Base-by-base conservation (phyloP, 345 rosid species). In the Gossypium ekmanianum region DNA sequence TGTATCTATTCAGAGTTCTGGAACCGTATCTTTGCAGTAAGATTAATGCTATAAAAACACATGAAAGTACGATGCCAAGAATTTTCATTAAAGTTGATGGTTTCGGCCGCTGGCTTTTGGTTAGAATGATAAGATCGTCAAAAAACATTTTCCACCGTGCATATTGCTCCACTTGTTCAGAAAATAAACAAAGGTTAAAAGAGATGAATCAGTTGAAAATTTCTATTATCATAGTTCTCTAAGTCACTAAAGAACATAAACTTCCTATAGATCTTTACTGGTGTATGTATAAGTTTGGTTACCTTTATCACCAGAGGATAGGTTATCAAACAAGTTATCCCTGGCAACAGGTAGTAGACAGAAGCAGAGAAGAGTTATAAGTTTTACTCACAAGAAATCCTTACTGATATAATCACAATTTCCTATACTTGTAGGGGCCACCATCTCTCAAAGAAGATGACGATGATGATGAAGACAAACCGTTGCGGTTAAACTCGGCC, bases 391-490 rank as follows among this genome's bases (percentile, higher is more conserved):
- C 41, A 8, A 22, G 41, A 50, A 68, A 68, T 2, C 58, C 34
- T 50, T 26, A 14, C 22, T 4, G 14, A 12, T 51, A 63, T 75
- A 47, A 24, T 85, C 82, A 88, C 22, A 75, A 59, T 74, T 58
- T 87, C 71, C 80, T 78, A 29, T 56, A 76, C 73, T 79, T 82
- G 74, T 77, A 51, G 55, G 58, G 72, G 16, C 12, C 17, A 51
- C 79, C 84, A 44, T 76, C 80, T 75, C 71, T 88, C 20, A 75
- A 76, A 71, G 91, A 84, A 63, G 92, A 78, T 18, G 84, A 84
- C 45, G 97, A 90, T 4, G 97, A 86, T 0, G 96, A 86, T 27
- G 91, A 74, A 7, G 94, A 85, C 76, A 93, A 78, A n/a, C 87
- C 83, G 2, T 85, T 76, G 67, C 83, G 82, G 9, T 82, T 86